Percentiles rank a stretch among this genome's conserved stretches.
Conservation (phyloP, 2,329 filamentous ascomycete species). For the Fusarium kyushuense region DNA sequence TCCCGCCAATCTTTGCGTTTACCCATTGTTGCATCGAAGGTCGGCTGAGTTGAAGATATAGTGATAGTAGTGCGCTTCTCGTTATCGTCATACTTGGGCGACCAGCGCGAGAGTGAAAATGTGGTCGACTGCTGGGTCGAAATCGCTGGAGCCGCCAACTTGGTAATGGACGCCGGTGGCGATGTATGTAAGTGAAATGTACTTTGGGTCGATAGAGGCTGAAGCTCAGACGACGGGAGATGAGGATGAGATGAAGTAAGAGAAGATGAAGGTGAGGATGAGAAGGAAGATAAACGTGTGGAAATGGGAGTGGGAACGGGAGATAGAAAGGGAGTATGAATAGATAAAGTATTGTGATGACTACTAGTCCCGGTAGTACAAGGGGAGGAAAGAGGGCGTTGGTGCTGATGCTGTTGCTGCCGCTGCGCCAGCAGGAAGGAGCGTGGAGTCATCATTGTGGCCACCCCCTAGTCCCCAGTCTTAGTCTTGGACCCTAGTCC, state of each 20-base stretch:
- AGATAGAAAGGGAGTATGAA: slow-evolving; percentile 41
- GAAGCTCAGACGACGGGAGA: slow-evolving; percentile 8
- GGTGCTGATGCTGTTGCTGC: slow-evolving; percentile 27
- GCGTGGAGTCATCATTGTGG: slow-evolving; percentile 49
- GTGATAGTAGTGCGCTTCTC: slow-evolving; percentile 44
- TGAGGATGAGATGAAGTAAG: slow-evolving; percentile 30
- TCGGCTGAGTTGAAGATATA: slow-evolving; percentile 40
- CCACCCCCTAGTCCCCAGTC: slow-evolving; percentile 29
- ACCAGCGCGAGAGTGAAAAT: slow-evolving; percentile 42
- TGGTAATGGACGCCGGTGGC: slow-evolving; percentile 16
- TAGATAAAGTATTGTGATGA: slow-evolving; percentile 43
- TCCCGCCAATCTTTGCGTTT: slow-evolving; percentile 53
- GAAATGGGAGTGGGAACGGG: slow-evolving; percentile 31
- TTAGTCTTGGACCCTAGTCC: slow-evolving; percentile 14
- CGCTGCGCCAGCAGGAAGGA: slow-evolving; percentile 47
- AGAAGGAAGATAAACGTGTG: slow-evolving; percentile 26
- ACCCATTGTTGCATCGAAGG: slow-evolving; percentile 51
- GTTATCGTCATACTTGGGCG: slow-evolving; percentile 50
- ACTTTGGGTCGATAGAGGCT: slow-evolving; percentile 9
- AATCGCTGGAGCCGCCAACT: slow-evolving; percentile 29
- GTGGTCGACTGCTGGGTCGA: slow-evolving; percentile 37
- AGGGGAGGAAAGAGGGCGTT: slow-evolving; percentile 37
- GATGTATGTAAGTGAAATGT: slow-evolving; percentile 19
- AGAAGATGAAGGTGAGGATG: slow-evolving; percentile 28
- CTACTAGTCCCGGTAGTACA: slow-evolving; percentile 38